phyloP scores from a whole-genome alignment of 2,329 filamentous ascomycete genomes.

The Mycocentrospora acerina region DNA sequence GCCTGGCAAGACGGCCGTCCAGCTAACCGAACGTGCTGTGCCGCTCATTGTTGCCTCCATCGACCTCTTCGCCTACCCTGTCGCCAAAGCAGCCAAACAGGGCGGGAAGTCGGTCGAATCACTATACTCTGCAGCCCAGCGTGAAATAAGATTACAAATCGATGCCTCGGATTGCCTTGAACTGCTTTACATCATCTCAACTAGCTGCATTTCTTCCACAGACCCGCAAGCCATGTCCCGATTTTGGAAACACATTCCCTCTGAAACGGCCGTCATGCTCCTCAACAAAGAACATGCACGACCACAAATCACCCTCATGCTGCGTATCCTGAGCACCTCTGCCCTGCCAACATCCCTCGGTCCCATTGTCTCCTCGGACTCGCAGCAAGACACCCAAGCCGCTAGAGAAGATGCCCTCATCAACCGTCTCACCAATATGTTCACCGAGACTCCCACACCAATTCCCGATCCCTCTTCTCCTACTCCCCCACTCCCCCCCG shows the following conservation, averaged over 20 bases:
- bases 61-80: conserved; percentile 57
- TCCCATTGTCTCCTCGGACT: conserved; percentile 57
- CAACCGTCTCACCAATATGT: conserved; percentile 63
- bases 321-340: conserved; percentile 68
- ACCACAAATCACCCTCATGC: conserved; percentile 63
- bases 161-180: conserved; percentile 65
- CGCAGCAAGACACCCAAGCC: conserved; percentile 34
- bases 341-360: conserved; percentile 66
- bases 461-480: conserved; percentile 16
- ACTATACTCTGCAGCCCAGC: conserved; percentile 42
- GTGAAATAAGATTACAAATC: conserved; percentile 58
- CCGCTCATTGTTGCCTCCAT: conserved; percentile 48
- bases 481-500: not conserved
- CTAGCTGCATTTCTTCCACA: conserved; percentile 55
- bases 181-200: conserved; percentile 64
- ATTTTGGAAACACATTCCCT: conserved; percentile 70
- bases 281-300: conserved; percentile 67
- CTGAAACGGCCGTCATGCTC: conserved; percentile 67
- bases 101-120: conserved; percentile 29
- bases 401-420: conserved; percentile 54
- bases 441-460: conserved; percentile 56
- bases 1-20: conserved; percentile 59
- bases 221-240: conserved; percentile 42
- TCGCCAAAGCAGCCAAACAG: conserved; percentile 38
- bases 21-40: conserved; percentile 59